phyloP scores from a whole-genome alignment of 148 eudicot genomes.

The Nepenthes mirabilis region DNA sequence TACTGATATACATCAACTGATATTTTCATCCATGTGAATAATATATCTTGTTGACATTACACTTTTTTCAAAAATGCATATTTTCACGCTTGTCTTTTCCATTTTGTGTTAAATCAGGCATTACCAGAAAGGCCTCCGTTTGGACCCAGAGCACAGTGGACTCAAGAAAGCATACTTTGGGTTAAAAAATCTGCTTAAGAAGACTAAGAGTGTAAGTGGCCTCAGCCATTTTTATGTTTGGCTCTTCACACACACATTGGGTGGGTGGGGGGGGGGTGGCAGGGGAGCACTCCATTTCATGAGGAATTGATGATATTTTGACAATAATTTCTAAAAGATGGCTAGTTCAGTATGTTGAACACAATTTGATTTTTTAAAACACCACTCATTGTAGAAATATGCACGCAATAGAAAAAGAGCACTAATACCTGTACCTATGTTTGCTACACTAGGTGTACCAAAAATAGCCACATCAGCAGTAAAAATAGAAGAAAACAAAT shows the following conservation, averaged over 20 bases:
- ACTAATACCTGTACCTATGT: no score
- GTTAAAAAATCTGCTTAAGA: conserved; percentile 74
- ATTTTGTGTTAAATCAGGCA: conserved; percentile 43
- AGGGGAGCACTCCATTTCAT: no score
- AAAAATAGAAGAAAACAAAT: no score
- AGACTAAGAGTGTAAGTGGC: conserved; percentile 65
- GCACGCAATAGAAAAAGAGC: no score
- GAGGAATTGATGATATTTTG: no score
- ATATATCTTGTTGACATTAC: not conserved
- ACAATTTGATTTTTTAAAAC: no score
- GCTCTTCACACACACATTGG: not conserved
- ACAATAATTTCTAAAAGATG: no score
- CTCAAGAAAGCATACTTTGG: conserved; percentile 93
- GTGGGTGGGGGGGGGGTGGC: not conserved
- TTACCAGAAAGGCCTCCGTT: conserved; percentile 90
- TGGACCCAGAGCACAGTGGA: conserved; percentile 88
- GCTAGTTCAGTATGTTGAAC: no score
- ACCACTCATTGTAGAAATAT: no score
- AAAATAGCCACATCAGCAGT: no score
- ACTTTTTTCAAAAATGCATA: not conserved
- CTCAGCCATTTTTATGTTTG: not conserved
- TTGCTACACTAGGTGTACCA: no score
- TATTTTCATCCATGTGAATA: not conserved
- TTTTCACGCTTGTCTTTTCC: not conserved
- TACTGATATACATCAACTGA: no score